Conservation (phyloP, 1,284 basidiomycete genomes). For the Rugiboletus extremiorientalis region DNA sequence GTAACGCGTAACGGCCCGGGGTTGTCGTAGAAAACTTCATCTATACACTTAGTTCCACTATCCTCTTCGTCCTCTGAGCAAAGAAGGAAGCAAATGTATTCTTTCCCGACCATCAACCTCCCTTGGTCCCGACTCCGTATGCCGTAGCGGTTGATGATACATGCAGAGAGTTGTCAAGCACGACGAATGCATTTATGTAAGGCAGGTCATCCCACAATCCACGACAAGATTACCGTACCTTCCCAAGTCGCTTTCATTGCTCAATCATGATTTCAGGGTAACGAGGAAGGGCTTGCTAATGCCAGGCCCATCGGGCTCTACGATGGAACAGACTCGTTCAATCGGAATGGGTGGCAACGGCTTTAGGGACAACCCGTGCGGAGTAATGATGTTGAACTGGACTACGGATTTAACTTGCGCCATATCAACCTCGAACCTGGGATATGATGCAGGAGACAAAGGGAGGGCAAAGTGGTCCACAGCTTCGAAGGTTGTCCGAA, state of each 20-base stretch:
- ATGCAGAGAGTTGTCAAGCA: slow-evolving; percentile 1
- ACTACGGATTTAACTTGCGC: slow-evolving; percentile 1
- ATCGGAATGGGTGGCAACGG: background rate
- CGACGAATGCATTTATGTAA: background rate
- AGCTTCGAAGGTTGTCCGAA: slow-evolving; percentile 13
- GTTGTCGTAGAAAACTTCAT: slow-evolving; percentile 8
- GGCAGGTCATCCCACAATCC: background rate
- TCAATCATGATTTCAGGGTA: background rate
- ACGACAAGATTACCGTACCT: background rate
- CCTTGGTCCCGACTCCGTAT: background rate
- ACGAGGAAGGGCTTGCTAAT: background rate
- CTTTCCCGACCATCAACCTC: background rate
- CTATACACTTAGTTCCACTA: background rate
- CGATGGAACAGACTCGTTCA: background rate
- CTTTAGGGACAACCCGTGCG: background rate
- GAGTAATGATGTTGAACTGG: background rate
- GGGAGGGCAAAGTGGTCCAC: slow-evolving; percentile 15
- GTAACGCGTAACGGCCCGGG: no score
- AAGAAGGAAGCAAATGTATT: slow-evolving; percentile 8
- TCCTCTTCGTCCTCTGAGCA: background rate
- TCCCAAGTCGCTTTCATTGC: background rate
- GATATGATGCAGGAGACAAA: slow-evolving; percentile 9
- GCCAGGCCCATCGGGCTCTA: background rate
- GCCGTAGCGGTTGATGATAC: slow-evolving; percentile 5
- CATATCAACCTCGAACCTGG: background rate